A percentile compares a stretch with the other conserved stretches of the same genome.
Conservation (phyloP, 805 yeast genomes). For the Wickerhamiella vanderwaltii region DNA sequence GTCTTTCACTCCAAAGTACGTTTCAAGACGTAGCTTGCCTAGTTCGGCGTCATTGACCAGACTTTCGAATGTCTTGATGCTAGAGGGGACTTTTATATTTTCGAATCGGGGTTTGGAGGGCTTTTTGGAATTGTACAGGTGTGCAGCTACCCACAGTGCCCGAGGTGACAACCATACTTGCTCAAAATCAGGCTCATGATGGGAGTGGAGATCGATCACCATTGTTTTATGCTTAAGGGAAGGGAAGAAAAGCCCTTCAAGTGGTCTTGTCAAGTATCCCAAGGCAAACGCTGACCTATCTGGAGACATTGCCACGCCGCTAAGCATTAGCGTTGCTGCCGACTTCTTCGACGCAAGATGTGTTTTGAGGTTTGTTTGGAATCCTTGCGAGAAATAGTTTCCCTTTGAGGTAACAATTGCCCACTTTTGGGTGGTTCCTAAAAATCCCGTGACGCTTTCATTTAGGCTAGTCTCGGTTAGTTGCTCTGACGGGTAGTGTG, state of each 20-base stretch:
- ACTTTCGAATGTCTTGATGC: not conserved
- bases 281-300: constrained; percentile 1
- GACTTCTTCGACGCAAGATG: not conserved
- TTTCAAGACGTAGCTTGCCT: not conserved
- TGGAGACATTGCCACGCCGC: not conserved
- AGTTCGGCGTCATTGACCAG: not conserved
- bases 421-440: not conserved
- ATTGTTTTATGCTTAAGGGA: not conserved
- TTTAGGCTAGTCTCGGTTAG: not conserved
- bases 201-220: not conserved
- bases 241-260: not conserved
- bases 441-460: constrained; percentile 1
- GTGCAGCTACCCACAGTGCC: constrained; percentile 2
- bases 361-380: not conserved
- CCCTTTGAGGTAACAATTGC: not conserved
- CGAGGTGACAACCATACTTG: not conserved
- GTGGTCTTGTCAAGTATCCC: constrained; percentile 2
- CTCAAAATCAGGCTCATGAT: not conserved
- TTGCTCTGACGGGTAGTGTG: constrained; percentile 1
- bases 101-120: not conserved
- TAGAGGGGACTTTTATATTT: not conserved
- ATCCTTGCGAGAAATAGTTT: not conserved
- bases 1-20: constrained; percentile 5
- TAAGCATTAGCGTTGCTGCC: not conserved
- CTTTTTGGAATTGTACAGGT: not conserved